A percentile compares a stretch with the other conserved stretches of the same genome.
phyloP scores from a whole-genome alignment of 768 basidiomycete species.

The Nidularia pulvinata region DNA sequence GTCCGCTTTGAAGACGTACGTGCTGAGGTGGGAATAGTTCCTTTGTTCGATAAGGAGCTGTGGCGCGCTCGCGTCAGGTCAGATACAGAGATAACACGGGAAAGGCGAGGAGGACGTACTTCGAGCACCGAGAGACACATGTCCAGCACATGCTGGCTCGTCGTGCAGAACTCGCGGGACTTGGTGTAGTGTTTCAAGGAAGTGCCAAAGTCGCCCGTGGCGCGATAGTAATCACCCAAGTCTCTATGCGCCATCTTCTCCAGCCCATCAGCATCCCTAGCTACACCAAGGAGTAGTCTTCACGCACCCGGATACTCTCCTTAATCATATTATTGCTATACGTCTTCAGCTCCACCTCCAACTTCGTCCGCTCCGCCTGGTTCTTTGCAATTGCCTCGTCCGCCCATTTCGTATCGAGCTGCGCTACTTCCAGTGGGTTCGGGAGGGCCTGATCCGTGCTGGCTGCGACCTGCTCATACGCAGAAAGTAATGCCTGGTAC shows the following conservation, averaged over 20 bases:
- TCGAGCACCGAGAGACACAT: constrained; percentile 86
- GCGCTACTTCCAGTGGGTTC: constrained; percentile 42
- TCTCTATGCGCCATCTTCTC: constrained; percentile 95
- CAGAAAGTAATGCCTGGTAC: constrained; percentile 46
- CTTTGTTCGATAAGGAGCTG: constrained; percentile 86
- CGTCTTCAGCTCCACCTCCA: constrained; percentile 94
- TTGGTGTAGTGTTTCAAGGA: constrained; percentile 86
- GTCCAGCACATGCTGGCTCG: constrained; percentile 90
- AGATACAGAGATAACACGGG: background rate
- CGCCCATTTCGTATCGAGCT: constrained; percentile 70
- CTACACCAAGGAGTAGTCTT: too few species aligned
- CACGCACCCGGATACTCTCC: constrained; percentile 91
- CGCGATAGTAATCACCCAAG: constrained; percentile 76
- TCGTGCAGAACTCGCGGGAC: constrained; percentile 90
- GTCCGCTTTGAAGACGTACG: constrained; percentile 97
- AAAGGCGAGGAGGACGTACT: constrained; percentile 42
- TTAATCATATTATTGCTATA: constrained; percentile 98
- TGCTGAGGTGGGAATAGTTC: constrained; percentile 84
- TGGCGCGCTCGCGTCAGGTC: background rate
- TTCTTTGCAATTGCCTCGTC: constrained; percentile 69
- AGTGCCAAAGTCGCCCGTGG: constrained; percentile 66
- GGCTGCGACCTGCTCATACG: constrained; percentile 50
- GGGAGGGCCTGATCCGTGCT: constrained; percentile 36
- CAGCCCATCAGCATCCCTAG: too few species aligned
- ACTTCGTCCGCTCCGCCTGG: constrained; percentile 71